Base-by-base conservation (phyloP, 2,329 filamentous ascomycete species). In the Sporothrix brunneoviolacea region DNA sequence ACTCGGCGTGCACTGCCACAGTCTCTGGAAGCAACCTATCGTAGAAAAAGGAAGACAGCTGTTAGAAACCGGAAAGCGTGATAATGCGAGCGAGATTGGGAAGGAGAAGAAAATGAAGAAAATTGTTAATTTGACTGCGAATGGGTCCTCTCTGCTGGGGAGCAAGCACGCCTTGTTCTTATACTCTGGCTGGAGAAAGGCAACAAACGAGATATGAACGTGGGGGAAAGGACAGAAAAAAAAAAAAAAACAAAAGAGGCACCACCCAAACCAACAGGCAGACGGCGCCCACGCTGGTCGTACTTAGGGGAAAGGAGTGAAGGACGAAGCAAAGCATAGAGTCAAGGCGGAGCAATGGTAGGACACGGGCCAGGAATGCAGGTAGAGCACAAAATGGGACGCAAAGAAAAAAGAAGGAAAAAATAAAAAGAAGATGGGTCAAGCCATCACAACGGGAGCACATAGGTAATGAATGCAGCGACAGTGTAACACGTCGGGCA, bases 401-500 rank as follows among this genome's bases (percentile, higher is more conserved):
- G 16, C 12, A 13, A 16, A 35, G 10, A 41, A 30, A 36, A 21
- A 28, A 18, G 10, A 41, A 46, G 38, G 27, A 28, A 33, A 45
- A 45, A 43, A 4, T 21, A 12, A 35, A 28, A 10, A 33, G 12
- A 47, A 33, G 18, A 40, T 15, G 27, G 16, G 22, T 27, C 35
- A 33, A 40, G 35, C 45, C 40, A 40, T 36, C 13, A 43, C 12
- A 24, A 21, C 35, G 44, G 40, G 40, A 49, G 18, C 51, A 49
- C 46, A 41, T 21, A 49, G 12, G 32, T 35, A 46, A 46, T 41
- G 35, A 46, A 45, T 8, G 30, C 37, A 30, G 41, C 30, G 32
- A 16, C 28, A 46, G 51, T 49, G 45, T 49, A 49, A 53, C 46
- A 21, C 32, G 36, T 16, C 13, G 5, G 24, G n/a, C 30, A n/a